These are phyloP conservation scores for Wickerhamiella qilinensis DNA, from an alignment of 805 yeast species.

Conservation along the genomic window DNA sequence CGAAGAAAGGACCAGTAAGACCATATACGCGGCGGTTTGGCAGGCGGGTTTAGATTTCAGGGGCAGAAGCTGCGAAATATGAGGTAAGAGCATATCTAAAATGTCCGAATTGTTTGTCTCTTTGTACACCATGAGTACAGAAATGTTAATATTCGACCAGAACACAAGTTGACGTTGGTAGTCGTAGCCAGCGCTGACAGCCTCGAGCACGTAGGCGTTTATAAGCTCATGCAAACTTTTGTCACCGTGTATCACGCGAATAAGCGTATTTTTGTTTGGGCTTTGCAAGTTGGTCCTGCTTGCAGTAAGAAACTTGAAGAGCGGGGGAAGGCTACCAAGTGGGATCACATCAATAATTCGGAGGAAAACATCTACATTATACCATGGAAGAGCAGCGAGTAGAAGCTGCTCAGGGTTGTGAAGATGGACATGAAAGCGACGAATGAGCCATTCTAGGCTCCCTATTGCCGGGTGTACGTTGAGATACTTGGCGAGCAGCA, in stretches of 20 bases:
- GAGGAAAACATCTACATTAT: slow-evolving; percentile 53
- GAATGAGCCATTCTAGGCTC: slow-evolving; percentile 87
- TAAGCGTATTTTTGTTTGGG: slow-evolving; percentile 54
- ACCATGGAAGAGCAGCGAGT: slow-evolving; percentile 67
- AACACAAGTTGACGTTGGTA: slow-evolving; percentile 63
- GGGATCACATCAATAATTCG: slow-evolving; percentile 61
- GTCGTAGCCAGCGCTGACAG: slow-evolving; percentile 36
- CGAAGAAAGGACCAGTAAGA: slow-evolving; percentile 60
- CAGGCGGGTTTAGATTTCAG: slow-evolving; percentile 30
- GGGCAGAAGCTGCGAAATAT: slow-evolving; percentile 19
- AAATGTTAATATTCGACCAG: slow-evolving; percentile 56
- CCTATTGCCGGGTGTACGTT: slow-evolving; percentile 57
- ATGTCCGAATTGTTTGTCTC: slow-evolving; percentile 23
- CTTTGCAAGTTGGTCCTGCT: slow-evolving; percentile 45
- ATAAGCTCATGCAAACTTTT: slow-evolving; percentile 51
- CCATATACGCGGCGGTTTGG: slow-evolving; percentile 71
- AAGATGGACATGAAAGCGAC: slow-evolving; percentile 73
- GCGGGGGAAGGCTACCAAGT: slow-evolving; percentile 43
- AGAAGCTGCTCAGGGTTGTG: slow-evolving; percentile 61
- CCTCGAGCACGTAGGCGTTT: slow-evolving; percentile 35
- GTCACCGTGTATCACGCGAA: slow-evolving; percentile 56
- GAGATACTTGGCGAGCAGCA: slow-evolving; percentile 62
- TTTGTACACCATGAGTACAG: slow-evolving; percentile 49
- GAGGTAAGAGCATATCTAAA: slow-evolving; percentile 22
- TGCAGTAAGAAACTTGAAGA: slow-evolving; percentile 55